Evolutionary conservation across 2,329 filamentous ascomycete species (phyloP), one percentile per base, ranked within the genome.

Genomic region (Plenodomus biglobosus): DNA sequence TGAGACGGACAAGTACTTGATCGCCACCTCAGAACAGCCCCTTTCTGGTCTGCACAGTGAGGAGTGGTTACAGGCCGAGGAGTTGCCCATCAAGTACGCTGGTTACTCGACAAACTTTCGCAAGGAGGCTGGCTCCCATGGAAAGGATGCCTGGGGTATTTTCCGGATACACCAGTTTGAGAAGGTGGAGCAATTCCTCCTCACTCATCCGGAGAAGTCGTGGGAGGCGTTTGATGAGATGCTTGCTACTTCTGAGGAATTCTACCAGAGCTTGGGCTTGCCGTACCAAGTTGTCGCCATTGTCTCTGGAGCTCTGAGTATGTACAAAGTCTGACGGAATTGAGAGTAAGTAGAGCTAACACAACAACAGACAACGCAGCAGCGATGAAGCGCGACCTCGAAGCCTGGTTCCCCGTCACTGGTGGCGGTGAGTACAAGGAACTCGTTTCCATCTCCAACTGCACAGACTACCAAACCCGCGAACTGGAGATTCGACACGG

Each of bases 111-210:
- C 92, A 22, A 96, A 92, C 74, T 99, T 96, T 79, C 84, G 94
- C 61, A 92, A 95, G 75, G 94, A 99, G 73, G 94, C 94, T 35
- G 94, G 94, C 44, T 86, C 89, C 17, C 92, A 94, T 68, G 87
- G 91, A 22, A 88, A 90, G 70, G 91, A 99, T 71, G 92, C 92
- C 1, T 99, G 94, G 94, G 94, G 94, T 47, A 90, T 97, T 53
- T 99, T 96, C 82, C 87, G 94, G 57, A 92, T 97, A 21, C 94
- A 99, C 73, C 92, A 99, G 73, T 99, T 97, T 66, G 92, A 97
- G 73, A 96, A 70, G 59, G 63, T 70, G 3, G 68, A 70, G 53
- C 68, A 71, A 38, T 71, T 71, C 51, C 55, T 71, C 21, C 87
- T 87, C 56, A 71, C 67, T 20, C 88, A 95, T 64, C 91, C 90